These are phyloP conservation scores for Cladophialophora carrionii DNA, from an alignment of 2,329 filamentous ascomycete genomes.

Conservation along the genomic window DNA sequence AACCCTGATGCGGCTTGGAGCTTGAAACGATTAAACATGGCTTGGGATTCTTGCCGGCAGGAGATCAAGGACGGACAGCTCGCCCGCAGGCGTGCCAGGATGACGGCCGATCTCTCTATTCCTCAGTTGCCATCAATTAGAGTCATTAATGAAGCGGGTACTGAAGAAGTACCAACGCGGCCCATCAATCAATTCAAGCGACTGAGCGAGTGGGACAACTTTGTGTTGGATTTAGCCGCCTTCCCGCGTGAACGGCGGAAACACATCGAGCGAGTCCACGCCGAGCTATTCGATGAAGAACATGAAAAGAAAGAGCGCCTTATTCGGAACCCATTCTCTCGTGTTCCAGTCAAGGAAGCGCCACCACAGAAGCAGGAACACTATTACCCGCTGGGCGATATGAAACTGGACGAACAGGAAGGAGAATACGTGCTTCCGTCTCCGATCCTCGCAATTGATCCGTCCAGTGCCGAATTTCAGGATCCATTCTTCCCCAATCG, in stretches of 20 bases:
- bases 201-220: slow-evolving; percentile 36
- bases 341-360: not conserved
- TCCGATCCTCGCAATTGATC: slow-evolving; percentile 29
- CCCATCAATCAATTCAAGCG: slow-evolving; percentile 21
- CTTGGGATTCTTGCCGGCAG: slow-evolving; percentile 67
- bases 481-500: not conserved
- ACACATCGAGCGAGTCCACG: slow-evolving; percentile 36
- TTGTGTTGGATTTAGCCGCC: slow-evolving; percentile 36
- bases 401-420: slow-evolving; percentile 36
- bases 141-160: slow-evolving; percentile 18
- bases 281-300: slow-evolving; percentile 37
- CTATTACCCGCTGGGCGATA: slow-evolving; percentile 36
- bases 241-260: slow-evolving; percentile 37
- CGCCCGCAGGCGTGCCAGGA: slow-evolving; percentile 8
- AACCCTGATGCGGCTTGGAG: slow-evolving; percentile 70
- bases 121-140: slow-evolving; percentile 27
- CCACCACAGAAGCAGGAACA: slow-evolving; percentile 26
- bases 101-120: not conserved
- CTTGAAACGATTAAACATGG: slow-evolving; percentile 64
- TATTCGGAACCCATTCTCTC: slow-evolving; percentile 10
- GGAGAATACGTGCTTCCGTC: slow-evolving; percentile 38
- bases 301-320: slow-evolving; percentile 17
- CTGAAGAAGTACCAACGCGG: slow-evolving; percentile 12
- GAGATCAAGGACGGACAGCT: slow-evolving; percentile 40
- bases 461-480: slow-evolving; percentile 17